A percentile compares a stretch with the other conserved stretches of the same genome.
Evolutionary conservation across 1,284 basidiomycete genomes (phyloP).

Genomic region (Trametes pubescens): DNA sequence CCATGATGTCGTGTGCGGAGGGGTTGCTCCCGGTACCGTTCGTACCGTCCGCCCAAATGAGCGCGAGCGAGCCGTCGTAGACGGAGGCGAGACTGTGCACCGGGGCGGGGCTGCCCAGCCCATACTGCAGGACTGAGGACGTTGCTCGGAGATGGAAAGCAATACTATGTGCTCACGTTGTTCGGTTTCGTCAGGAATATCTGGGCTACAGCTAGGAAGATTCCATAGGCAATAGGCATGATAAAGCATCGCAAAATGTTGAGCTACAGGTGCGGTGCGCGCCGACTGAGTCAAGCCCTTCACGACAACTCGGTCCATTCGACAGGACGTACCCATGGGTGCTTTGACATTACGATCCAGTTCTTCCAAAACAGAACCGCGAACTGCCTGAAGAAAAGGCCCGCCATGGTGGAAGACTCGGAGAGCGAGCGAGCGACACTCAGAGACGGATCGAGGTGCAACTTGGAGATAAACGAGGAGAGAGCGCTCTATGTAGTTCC

Average conservation of each 20-base stretch:
- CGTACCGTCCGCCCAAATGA: conserved; percentile 73
- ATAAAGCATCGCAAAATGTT: conserved; percentile 74
- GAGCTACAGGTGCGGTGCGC: conserved; percentile 46
- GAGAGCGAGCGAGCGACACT: neutral
- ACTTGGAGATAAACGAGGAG: neutral
- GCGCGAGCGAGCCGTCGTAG: conserved; percentile 59
- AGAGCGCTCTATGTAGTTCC: neutral
- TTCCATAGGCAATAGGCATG: conserved; percentile 72
- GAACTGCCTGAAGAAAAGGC: conserved; percentile 68
- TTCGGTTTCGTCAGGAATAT: conserved; percentile 62
- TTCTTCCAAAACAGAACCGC: conserved; percentile 76
- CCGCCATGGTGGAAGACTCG: conserved; percentile 30
- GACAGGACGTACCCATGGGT: conserved; percentile 61
- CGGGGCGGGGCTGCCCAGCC: conserved; percentile 64
- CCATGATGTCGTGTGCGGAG: conserved; percentile 65
- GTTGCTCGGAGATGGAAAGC: neutral
- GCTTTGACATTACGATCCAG: conserved; percentile 73
- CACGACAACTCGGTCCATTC: neutral
- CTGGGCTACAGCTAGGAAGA: conserved; percentile 73
- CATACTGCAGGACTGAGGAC: conserved; percentile 54
- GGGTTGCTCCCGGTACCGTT: conserved; percentile 55
- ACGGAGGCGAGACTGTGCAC: conserved; percentile 57
- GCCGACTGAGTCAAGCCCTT: neutral
- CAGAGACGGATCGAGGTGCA: neutral
- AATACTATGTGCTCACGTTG: conserved; percentile 51